These are phyloP conservation scores for Diaporthe humulicola DNA, from an alignment of 2,329 filamentous ascomycete genomes.

Conservation along the genomic window DNA sequence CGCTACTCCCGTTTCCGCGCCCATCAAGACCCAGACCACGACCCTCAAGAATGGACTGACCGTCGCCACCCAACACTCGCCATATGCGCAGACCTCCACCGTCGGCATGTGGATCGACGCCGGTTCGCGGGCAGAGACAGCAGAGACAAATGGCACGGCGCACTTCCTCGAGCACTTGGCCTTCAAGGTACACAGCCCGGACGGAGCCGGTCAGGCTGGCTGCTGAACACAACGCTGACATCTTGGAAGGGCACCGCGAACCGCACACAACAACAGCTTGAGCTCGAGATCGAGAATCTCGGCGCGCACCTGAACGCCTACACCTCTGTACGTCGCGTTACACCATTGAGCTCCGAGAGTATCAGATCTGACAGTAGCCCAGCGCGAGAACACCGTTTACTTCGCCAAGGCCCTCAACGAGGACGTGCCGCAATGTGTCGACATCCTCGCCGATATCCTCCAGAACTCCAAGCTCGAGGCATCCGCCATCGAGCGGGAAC, in stretches of 20 bases:
- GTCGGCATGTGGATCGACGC: constrained; percentile 99
- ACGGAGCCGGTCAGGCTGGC: constrained; percentile 5
- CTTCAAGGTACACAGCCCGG: constrained; percentile 84
- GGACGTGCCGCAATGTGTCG: constrained; percentile 95
- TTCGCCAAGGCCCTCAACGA: constrained; percentile 99
- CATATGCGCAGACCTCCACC: constrained; percentile 97
- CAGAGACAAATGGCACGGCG: constrained; percentile 98
- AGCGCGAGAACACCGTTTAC: constrained; percentile 99
- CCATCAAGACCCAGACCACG: constrained; percentile 91
- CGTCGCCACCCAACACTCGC: constrained; percentile 97
- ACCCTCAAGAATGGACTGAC: constrained; percentile 98
- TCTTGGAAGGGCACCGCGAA: constrained; percentile 83
- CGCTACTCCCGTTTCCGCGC: constrained; percentile 81
- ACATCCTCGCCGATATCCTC: constrained; percentile 98
- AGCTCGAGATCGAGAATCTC: constrained; percentile 99
- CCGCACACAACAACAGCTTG: constrained; percentile 95
- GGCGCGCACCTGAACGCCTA: constrained; percentile 99
- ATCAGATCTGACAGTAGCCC: constrained; percentile 42
- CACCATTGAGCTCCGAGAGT: constrained; percentile 33
- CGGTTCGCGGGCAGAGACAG: constrained; percentile 96
- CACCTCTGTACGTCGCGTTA: constrained; percentile 83
- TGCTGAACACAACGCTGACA: constrained; percentile 10
- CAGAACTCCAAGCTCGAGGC: constrained; percentile 99
- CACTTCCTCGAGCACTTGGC: constrained; percentile 99
- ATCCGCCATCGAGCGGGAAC: constrained; percentile 94